These are phyloP conservation scores for Endocarpon pusillum DNA, from an alignment of 495 filamentous ascomycete genomes.

Conservation along the genomic window DNA sequence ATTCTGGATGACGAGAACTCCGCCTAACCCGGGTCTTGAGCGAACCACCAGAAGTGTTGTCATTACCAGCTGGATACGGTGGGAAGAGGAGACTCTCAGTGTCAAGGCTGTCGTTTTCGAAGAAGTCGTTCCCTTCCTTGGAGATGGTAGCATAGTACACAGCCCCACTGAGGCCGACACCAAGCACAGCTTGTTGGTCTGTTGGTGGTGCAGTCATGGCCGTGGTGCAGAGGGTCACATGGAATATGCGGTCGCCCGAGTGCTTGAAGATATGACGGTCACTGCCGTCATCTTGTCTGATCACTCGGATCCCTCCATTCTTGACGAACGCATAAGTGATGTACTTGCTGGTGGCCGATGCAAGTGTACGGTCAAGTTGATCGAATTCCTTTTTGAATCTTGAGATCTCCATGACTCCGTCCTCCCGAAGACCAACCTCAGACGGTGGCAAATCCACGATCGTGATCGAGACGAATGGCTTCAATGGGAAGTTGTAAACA, in stretches of 20 bases:
- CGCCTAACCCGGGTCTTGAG: slow-evolving; percentile 88
- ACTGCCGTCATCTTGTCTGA: slow-evolving; percentile 82
- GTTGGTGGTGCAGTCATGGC: slow-evolving; percentile 23
- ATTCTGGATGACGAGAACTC: slow-evolving; percentile 72
- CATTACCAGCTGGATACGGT: slow-evolving; percentile 54
- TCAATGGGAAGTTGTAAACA: slow-evolving; percentile 91
- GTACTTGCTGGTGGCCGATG: slow-evolving; percentile 73
- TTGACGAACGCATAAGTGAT: slow-evolving; percentile 90
- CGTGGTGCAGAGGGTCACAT: slow-evolving; percentile 62
- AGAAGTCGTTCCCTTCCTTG: slow-evolving; percentile 50
- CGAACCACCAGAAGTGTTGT: slow-evolving; percentile 70
- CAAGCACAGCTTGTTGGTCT: slow-evolving; percentile 63
- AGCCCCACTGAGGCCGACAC: slow-evolving; percentile 79
- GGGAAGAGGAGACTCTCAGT: slow-evolving; percentile 68
- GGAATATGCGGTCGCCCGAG: slow-evolving; percentile 81
- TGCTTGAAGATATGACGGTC: slow-evolving; percentile 79
- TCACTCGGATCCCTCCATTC: slow-evolving; percentile 76
- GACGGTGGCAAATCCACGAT: slow-evolving; percentile 19
- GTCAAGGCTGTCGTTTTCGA: slow-evolving; percentile 55
- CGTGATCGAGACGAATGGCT: slow-evolving; percentile 74
- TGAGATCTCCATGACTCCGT: slow-evolving; percentile 54
- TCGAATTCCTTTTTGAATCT: slow-evolving; percentile 94
- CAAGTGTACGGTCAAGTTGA: slow-evolving; percentile 84
- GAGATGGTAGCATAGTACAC: slow-evolving; percentile 79
- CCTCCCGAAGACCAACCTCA: neutral